Evolutionary conservation across 2,329 filamentous ascomycete genomes (phyloP).

Genomic region (Diplodia mutila): DNA sequence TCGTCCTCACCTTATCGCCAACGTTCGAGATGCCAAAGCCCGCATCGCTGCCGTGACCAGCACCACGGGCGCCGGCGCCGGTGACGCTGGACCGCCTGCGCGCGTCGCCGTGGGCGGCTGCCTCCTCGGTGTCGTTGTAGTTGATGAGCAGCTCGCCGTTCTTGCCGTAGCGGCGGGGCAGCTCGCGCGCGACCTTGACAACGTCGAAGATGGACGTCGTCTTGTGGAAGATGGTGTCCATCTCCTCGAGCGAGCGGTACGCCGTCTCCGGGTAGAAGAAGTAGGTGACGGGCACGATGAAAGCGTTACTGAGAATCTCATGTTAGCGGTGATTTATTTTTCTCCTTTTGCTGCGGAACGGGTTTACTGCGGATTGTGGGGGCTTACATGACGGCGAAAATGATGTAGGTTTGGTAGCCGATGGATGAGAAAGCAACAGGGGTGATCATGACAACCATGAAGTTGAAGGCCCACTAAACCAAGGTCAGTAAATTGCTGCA

Average conservation of each 20-base stretch:
- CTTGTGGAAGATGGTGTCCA: slow-evolving; percentile 69
- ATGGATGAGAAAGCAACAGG: slow-evolving; percentile 63
- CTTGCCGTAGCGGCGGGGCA: slow-evolving; percentile 62
- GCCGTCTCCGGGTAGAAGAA: slow-evolving; percentile 67
- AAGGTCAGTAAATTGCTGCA: too few species aligned
- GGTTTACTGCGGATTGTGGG: neutral
- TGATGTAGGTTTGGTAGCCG: slow-evolving; percentile 59
- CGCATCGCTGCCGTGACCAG: neutral
- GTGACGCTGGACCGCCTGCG: neutral
- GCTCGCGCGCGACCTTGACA: slow-evolving; percentile 54
- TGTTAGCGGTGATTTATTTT: neutral
- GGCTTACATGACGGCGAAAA: slow-evolving; percentile 56
- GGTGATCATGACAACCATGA: slow-evolving; percentile 69
- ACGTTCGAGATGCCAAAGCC: slow-evolving; percentile 17
- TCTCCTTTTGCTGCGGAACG: neutral
- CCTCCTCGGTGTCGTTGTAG: slow-evolving; percentile 50
- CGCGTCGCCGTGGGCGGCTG: neutral
- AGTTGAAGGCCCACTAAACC: slow-evolving; percentile 42
- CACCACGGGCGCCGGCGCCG: neutral
- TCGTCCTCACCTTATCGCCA: slow-evolving; percentile 16
- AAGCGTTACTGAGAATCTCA: slow-evolving; percentile 48
- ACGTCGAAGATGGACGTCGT: slow-evolving; percentile 54
- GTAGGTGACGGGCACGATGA: slow-evolving; percentile 61
- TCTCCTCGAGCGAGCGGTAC: slow-evolving; percentile 63
- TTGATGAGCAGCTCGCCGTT: slow-evolving; percentile 60